Evolutionary conservation across 1,139 yeast genomes (phyloP), one percentile per base, ranked within the genome.

Genomic region (Taphrina sp.): DNA sequence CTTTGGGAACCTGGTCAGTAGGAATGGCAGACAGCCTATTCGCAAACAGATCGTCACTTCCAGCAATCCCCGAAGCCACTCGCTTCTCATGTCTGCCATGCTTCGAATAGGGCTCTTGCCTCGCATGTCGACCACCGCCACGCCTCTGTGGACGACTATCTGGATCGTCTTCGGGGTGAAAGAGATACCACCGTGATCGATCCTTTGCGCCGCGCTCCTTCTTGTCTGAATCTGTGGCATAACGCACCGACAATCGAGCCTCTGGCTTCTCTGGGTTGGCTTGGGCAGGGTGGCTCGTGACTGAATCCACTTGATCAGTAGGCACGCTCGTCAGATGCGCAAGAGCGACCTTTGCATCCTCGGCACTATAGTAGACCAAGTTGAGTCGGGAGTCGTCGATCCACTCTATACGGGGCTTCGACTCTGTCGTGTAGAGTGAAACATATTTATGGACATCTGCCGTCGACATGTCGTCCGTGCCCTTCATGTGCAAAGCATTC

Each of bases 151-250:
- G 20, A 5, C 26, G 16, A 31, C 29, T 49, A 7, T 29, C 38
- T 16, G 46, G 54, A 5, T 49, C 54, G 23, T 52, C 56, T 24
- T 42, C 51, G 5, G 57, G 58, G 36, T 56, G 58, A 26, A 56
- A 35, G n/a, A 56, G 46, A 31, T 56, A 56, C 58, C 58, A 56
- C 8, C 58, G 51, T 5, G 52, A 43, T 17, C 58, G 38, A 24
- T 56, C 58, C 10, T 44, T 37, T 14, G 58, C 58, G 22, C 58
- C 47, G 3, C 42, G 51, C 8, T 34, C 49, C 26, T 56, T 56
- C 31, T 33, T 49, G 36, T 56, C 58, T 3, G 46, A 24, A 12
- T 23, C 31, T 8, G 43, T 49, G 3, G 58, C 51, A 41, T 31
- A 37, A 4, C 58, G 44, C 12, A 56, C 34, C 5, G 39, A 24